Base-by-base conservation (phyloP, 116 monocot genomes). In the Posidonia oceanica region DNA sequence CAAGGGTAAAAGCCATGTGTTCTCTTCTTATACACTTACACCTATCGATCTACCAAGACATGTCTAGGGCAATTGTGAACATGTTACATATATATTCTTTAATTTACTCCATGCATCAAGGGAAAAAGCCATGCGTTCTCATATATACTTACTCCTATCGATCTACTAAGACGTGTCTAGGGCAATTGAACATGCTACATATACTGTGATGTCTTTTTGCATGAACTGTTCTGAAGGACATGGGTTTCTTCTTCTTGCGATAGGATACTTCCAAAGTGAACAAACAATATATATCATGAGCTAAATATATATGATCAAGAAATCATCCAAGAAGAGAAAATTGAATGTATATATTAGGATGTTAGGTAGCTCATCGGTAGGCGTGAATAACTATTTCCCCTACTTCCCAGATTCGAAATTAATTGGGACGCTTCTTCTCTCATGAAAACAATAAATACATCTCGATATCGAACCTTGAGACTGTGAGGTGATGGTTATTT, bases 1-100 rank as follows among this genome's bases (percentile, higher is more conserved):
- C 69, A 69, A 69, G 69, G 69, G 48, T 7, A 29, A 67, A 52
- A 11, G 67, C 22, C 65, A 42, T 42, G 65, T 41, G 37, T 65
- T 18, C 42, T 0, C 39, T 10, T 36, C 21, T 21, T 14, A 7
- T 14, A 36, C 36, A 62, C 1, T 36, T 62, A 8, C 62, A 12
- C 62, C 62, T 62, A 37, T 66, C 66, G 3, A 42, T 66, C 39
- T 7, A 12, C 23, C 63, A 36, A 12, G 38, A 63, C 7, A 10
- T 36, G 8, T 63, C 12, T 13, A 37, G 48, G 15, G 17, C 37
- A 55, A 39, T 5, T 39, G 69, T 39, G 69, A 56, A 69, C 69
- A 39, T 69, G 54, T 37, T 37, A 4, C 69, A 4, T 65, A 65
- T n/a, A 36, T 2, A 29, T 14, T 1, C 61, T 61, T 18, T 61